Evolutionary conservation across 305 asterid genomes (phyloP).

Genomic region (Fraxinus greggii): DNA sequence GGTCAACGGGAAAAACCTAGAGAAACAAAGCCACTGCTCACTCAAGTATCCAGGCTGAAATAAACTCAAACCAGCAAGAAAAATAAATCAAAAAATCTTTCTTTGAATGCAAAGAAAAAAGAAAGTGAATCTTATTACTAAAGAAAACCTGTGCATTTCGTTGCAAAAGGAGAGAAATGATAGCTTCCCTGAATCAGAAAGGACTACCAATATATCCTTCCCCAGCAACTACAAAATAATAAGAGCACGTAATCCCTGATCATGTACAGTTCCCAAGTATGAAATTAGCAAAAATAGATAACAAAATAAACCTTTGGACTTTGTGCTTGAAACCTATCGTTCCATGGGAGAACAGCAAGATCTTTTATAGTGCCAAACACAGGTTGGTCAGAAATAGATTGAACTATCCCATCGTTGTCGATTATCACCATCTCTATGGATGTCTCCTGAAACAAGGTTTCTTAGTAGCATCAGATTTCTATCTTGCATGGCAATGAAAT

Average conservation of each 20-base stretch:
- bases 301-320: conserved; percentile 62
- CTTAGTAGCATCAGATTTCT: conserved; percentile 9
- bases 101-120: conserved; percentile 1
- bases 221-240: conserved; percentile 54
- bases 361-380: conserved; percentile 92
- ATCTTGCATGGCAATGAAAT: not conserved
- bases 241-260: conserved; percentile 27
- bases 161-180: conserved; percentile 81
- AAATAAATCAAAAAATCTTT: conserved; percentile 11
- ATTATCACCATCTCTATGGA: conserved; percentile 78
- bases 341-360: conserved; percentile 85
- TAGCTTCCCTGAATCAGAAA: conserved; percentile 95
- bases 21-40: conserved; percentile 23
- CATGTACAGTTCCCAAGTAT: conserved; percentile 12
- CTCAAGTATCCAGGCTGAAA: conserved; percentile 22
- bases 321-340: conserved; percentile 48
- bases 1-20: conserved; percentile 69
- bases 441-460: conserved; percentile 68
- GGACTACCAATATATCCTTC: conserved; percentile 69
- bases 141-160: conserved; percentile 87
- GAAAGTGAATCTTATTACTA: conserved; percentile 13
- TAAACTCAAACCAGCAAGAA: conserved; percentile 24
- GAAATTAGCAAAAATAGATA: conserved; percentile 19
- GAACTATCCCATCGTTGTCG: conserved; percentile 78
- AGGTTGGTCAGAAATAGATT: conserved; percentile 84